Evolutionary conservation across 192 early-diverging fungal genomes (phyloP), one percentile per base, ranked within the genome.

Genomic region (Irineochytrium annulatum): DNA sequence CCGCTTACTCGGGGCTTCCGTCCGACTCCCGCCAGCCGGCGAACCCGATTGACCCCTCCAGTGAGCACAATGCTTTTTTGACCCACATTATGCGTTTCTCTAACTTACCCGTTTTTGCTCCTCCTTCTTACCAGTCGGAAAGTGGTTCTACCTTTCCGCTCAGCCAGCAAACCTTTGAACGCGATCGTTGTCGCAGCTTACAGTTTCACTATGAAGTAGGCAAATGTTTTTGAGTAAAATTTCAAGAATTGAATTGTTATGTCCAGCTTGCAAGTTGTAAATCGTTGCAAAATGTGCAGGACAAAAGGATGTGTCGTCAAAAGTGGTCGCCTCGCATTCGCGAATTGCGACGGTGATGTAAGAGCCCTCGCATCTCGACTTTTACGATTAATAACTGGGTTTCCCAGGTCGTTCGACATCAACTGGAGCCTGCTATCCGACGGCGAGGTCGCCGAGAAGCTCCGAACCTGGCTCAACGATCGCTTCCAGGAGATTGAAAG

Each of bases 81-180:
- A 20, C 17, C 8, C 37, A 39, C 37, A 13, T 17, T 6, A 13
- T 17, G 37, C 37, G 17, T 6, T 5, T 31, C 51, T 3, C 14
- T 44, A 27, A n/a, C 3, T 4, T 43, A 59, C 75, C 53, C 64
- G 73, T 62, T 62, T 52, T 34, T 6, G 33, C 43, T 24, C 41
- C 16, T 63, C 1, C 16, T 27, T 29, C 26, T 24, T 24, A 2
- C 19, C 37, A 76, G 83, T 98, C 66, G 91, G 93, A 87, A 98
- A 98, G 87, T 98, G 95, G 95, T 98, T 95, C 86, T 98, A 90
- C 81, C 89, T 98, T 65, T 89, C 88, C 30, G 94, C 87, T 53
- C 65, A 71, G 55, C 69, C 76, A 43, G 58, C 65, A 26, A 77
- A 65, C 57, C 59, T 77, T 52, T 77, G 66, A 72, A 66, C 27